These are phyloP conservation scores for Endoconidiophora laricicola DNA, from an alignment of 2,329 filamentous ascomycete species.

Conservation along the genomic window DNA sequence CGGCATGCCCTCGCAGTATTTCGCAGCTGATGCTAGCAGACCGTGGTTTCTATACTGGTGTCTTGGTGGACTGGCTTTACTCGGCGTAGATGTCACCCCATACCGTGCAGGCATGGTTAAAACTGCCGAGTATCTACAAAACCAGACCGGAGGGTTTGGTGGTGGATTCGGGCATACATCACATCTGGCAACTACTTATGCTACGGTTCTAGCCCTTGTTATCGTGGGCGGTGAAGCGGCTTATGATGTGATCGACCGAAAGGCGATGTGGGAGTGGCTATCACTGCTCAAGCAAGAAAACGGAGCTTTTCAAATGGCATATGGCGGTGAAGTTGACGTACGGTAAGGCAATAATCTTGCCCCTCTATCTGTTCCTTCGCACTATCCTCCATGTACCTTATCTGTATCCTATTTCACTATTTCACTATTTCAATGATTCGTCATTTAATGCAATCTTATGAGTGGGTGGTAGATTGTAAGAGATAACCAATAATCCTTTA, in stretches of 20 bases:
- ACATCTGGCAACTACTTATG: slow-evolving; percentile 82
- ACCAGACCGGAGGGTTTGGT: slow-evolving; percentile 69
- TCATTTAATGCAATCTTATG: too few relatives aligned
- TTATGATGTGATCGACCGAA: slow-evolving; percentile 63
- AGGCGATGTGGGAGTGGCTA: slow-evolving; percentile 81
- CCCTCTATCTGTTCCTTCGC: not conserved
- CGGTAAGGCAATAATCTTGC: slow-evolving; percentile 35
- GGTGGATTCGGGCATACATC: slow-evolving; percentile 84
- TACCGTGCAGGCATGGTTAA: slow-evolving; percentile 55
- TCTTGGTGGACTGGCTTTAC: slow-evolving; percentile 53
- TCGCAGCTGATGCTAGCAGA: slow-evolving; percentile 65
- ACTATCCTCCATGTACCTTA: not conserved
- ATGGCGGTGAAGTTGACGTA: slow-evolving; percentile 83
- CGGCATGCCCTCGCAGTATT: slow-evolving; percentile 52
- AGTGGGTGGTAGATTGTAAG: not conserved
- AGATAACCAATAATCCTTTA: not conserved
- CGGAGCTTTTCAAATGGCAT: slow-evolving; percentile 77
- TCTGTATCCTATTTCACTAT: not conserved
- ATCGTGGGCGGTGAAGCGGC: slow-evolving; percentile 60
- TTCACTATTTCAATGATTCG: not conserved
- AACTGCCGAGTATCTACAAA: slow-evolving; percentile 70
- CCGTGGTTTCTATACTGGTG: slow-evolving; percentile 96
- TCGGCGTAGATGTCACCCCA: slow-evolving; percentile 55
- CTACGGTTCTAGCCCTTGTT: slow-evolving; percentile 59
- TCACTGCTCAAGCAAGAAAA: slow-evolving; percentile 69